Conservation (phyloP, 805 yeast species). For the Ogataea degrootiae region DNA sequence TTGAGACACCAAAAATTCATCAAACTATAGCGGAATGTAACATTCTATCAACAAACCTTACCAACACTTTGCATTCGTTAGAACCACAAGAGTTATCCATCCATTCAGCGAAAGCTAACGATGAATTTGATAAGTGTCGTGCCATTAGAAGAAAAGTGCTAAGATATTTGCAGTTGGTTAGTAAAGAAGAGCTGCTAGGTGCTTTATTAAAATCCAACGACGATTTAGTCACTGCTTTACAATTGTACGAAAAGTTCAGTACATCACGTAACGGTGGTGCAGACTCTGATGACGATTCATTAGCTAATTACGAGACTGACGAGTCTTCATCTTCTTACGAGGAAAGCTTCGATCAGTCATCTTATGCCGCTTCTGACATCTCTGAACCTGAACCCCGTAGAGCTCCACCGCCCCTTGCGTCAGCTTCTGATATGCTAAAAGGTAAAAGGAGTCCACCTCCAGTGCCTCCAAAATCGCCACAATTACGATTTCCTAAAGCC, state of each 20-base stretch:
- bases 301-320: slow-evolving; percentile 34
- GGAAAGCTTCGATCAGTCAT: neutral
- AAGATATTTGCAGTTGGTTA: slow-evolving; percentile 76
- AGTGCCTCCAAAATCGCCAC: slow-evolving; percentile 21
- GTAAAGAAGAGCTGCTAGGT: slow-evolving; percentile 85
- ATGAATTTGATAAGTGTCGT: slow-evolving; percentile 70
- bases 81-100: slow-evolving; percentile 50
- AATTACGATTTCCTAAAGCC: slow-evolving; percentile 8
- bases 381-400: neutral
- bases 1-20: slow-evolving; percentile 70
- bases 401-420: neutral
- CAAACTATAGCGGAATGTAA: slow-evolving; percentile 69
- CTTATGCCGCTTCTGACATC: neutral
- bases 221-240: slow-evolving; percentile 71
- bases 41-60: slow-evolving; percentile 64
- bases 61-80: slow-evolving; percentile 48
- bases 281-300: slow-evolving; percentile 33
- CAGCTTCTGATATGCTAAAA: neutral
- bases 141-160: slow-evolving; percentile 71
- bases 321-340: slow-evolving; percentile 14
- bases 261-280: slow-evolving; percentile 36
- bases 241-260: slow-evolving; percentile 58
- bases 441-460: slow-evolving; percentile 24
- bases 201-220: slow-evolving; percentile 86
- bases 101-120: slow-evolving; percentile 58